Evolutionary conservation across 441 rosid species (phyloP), one percentile per base, ranked within the genome.

Genomic region (Biscutella laevigata): DNA sequence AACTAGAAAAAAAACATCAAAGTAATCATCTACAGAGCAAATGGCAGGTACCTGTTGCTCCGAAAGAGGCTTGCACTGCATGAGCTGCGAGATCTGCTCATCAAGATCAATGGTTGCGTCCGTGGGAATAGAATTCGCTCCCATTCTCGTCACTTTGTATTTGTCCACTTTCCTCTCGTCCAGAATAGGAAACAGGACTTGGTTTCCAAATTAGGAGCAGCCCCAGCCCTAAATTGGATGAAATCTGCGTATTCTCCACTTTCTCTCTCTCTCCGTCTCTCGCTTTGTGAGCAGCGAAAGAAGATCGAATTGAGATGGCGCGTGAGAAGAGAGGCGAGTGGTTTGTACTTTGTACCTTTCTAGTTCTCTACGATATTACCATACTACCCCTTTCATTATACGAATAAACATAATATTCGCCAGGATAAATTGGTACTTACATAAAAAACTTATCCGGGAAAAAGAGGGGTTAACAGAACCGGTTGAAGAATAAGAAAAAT

Each of bases 31-130:
- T 0, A 3, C 34, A 5, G 53, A 41, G 45, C 6, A 30, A 52
- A 49, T 44, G 12, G 35, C 13, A 14, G 36, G 43, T 26, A 77
- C 84, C 87, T 81, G 80, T 53, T 72, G 80, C 64, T 81, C 87
- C 4, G 84, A 76, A 34, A 81, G 77, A 5, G 88, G 88, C 67
- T 78, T 81, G 78, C 87, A 81, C 77, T 81, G 87, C 84, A 74
- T 81, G 37, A 81, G 84, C 78, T 78, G 83, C 53, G 77, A 72
- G 75, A 81, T 78, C 82, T 81, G 87, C 55, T 81, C 83, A 57
- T 81, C 79, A n/a, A 79, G 73, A 59, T 79, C 76, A 47, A 57
- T 34, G 40, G 74, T 58, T 26, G 74, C 19, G 7, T 71, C 76
- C 7, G 56, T 27, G 28, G 79, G 54, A 35, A 67, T 52, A 27